These are phyloP conservation scores for Sutorius eximius DNA, from an alignment of 1,284 basidiomycete species.

Conservation along the genomic window DNA sequence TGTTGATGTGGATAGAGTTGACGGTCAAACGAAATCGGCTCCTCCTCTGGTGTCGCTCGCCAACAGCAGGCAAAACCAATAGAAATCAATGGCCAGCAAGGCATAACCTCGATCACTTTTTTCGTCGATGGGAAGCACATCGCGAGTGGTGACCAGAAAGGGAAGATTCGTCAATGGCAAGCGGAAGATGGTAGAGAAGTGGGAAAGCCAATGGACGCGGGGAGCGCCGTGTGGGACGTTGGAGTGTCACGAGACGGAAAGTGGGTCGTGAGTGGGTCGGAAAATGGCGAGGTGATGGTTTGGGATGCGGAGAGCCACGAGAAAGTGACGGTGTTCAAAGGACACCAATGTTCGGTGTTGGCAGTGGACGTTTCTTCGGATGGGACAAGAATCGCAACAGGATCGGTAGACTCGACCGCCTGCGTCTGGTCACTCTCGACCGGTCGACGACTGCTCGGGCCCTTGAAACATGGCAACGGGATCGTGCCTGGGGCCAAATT, in stretches of 20 bases:
- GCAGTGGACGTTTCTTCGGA: conserved; percentile 6
- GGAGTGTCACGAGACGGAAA: conserved; percentile 8
- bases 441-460: neutral
- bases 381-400: conserved; percentile 4
- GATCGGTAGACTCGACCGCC: neutral
- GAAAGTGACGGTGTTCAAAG: neutral
- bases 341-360: neutral
- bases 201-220: neutral
- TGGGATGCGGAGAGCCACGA: neutral
- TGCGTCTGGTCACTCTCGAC: neutral
- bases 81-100: neutral
- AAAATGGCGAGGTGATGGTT: neutral
- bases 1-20: neutral
- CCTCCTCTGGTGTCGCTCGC: neutral
- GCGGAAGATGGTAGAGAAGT: neutral
- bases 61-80: neutral
- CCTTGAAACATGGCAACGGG: too few relatives aligned
- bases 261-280: conserved; percentile 5
- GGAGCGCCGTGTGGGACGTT: neutral
- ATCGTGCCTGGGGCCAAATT: neutral
- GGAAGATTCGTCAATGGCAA: conserved; percentile 4
- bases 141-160: neutral
- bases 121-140: too few relatives aligned
- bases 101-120: neutral
- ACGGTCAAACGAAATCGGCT: neutral